Evolutionary conservation across 2,329 filamentous ascomycete species (phyloP).

Genomic region (Fusarium oxysporum): DNA sequence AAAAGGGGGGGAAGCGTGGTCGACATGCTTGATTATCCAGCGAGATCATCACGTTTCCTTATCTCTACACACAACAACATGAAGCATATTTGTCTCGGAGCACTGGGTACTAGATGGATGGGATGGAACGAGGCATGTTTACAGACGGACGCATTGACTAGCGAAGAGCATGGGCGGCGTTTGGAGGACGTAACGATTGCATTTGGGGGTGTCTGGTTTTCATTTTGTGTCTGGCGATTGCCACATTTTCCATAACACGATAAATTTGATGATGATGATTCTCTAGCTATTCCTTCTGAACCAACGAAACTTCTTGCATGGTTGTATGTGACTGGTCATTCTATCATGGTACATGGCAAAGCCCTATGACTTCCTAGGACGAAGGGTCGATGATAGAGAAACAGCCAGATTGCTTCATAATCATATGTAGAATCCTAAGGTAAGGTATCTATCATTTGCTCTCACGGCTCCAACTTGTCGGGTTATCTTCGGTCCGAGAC

Average conservation of each 20-base stretch:
- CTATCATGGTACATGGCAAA: background rate
- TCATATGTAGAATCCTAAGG: background rate
- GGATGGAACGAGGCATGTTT: constrained; percentile 48
- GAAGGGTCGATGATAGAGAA: background rate
- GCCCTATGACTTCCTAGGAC: background rate
- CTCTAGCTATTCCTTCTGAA: background rate
- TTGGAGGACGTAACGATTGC: constrained; percentile 50
- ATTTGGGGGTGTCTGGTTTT: constrained; percentile 44
- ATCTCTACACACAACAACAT: constrained; percentile 19
- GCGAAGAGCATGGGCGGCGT: constrained; percentile 54
- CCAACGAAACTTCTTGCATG: background rate
- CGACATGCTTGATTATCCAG: constrained; percentile 55
- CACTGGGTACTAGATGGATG: constrained; percentile 43
- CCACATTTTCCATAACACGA: constrained; percentile 35
- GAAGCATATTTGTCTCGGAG: constrained; percentile 35
- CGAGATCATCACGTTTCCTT: constrained; percentile 1
- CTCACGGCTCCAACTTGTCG: background rate
- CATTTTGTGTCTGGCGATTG: constrained; percentile 33
- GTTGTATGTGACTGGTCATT: background rate
- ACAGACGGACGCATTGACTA: constrained; percentile 51
- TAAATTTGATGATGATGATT: constrained; percentile 21
- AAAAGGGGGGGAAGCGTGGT: constrained; percentile 61
- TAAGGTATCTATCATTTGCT: background rate
- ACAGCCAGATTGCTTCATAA: background rate
- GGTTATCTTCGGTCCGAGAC: constrained; percentile 34